Conservation (phyloP, 164 flowering plant species). For the Umbellularia californica region DNA sequence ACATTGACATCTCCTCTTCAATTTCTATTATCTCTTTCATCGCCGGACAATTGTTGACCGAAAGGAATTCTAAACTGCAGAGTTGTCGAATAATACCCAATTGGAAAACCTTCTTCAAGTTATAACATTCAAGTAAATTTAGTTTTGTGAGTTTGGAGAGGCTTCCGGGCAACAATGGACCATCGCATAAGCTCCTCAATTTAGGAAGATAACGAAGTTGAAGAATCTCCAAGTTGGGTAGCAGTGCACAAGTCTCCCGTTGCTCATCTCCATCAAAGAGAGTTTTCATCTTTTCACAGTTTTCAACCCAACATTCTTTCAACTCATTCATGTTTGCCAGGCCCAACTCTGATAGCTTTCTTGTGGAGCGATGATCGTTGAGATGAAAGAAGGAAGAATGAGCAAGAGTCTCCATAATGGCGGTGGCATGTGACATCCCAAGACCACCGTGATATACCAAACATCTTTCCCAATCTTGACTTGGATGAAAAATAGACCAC, state of each 20-base stretch:
- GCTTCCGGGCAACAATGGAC: not conserved
- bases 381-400: not conserved
- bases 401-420: not conserved
- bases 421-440: not conserved
- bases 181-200: slow-evolving; percentile 1
- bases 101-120: not conserved
- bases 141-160: not conserved
- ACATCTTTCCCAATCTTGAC: not conserved
- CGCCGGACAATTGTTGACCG: fast-evolving
- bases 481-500: fast-evolving
- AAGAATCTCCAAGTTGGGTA: too few relatives aligned
- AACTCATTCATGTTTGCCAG: not conserved
- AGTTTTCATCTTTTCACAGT: not conserved
- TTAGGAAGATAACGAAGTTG: fast-evolving
- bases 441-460: not conserved
- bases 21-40: not conserved
- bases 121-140: fast-evolving
- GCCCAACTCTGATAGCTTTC: not conserved
- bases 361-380: not conserved
- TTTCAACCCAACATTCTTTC: not conserved
- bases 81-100: not conserved
- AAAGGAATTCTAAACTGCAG: not conserved
- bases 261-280: not conserved
- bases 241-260: not conserved
- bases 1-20: too few relatives aligned